Base-by-base conservation (phyloP, 179 eudicot species). In the Spinacia oleracea region DNA sequence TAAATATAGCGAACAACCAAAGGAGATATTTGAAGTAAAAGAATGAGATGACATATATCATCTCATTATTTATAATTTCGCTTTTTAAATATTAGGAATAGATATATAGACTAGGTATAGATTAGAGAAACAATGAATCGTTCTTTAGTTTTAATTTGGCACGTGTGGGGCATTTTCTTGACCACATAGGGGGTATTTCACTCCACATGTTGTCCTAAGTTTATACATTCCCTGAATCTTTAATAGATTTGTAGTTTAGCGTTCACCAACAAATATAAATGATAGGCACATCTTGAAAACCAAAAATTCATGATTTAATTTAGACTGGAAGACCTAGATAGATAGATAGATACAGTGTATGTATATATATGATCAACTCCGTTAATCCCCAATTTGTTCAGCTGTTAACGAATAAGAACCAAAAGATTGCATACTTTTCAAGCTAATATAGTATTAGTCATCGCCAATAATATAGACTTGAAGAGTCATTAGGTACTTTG, bases 401-500 rank as follows among this genome's bases (percentile, higher is more conserved):
- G 56, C 25, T 15, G 48, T 25, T 43, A n/a, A 70, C 21, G 18
- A 78, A 15, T 65, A 66, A 55, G 38, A 73, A 67, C 70, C 78
- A 16, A 72, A 78, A 72, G 8, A 70, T 20, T 38, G 43, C 66
- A 58, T 38, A 66, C 76, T 81, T 82, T 48, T 75, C n/a, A 66
- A 80, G 75, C 2, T 15, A n/a, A 58, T 43, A 18, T 79, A 73
- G 59, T 56, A 31, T 40, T 45, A 1, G 80, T 53, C 35, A 58
- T 78, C 79, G 21, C 85, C 73, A 71, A 64, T 69, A 75, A 65
- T 43, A 65, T 55, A 56, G 78, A 45, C 25, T 27, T 74, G 2
- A 56, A 42, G 56, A 7, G 35, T 73, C 63, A 79, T 74, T 81
- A 15, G 65, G 43, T 56, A 18, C 53, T 81, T 83, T 83, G 62